Evolutionary conservation across 2,329 filamentous ascomycete genomes (phyloP), one percentile per base, ranked within the genome.

Genomic region (Dactylellina drechsleri): DNA sequence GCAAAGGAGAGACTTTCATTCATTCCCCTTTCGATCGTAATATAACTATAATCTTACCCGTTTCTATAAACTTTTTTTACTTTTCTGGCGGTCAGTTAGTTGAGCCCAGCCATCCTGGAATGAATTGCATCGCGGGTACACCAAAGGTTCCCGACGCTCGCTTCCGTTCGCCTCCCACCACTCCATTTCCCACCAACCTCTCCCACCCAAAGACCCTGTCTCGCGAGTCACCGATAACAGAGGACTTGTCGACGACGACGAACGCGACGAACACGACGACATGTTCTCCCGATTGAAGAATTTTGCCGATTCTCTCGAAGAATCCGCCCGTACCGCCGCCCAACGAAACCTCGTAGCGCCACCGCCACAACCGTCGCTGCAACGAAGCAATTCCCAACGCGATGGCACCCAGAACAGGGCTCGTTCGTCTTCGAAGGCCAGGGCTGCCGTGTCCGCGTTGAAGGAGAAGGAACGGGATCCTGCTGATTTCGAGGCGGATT

Each of bases 381-480:
- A 66, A 43, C 71, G 64, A 36, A 75, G 71, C 40, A 61, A 41
- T 40, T 64, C 71, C 8, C 59, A 61, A 31, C 72, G 66, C 60
- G 66, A 76, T 28, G 66, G 72, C 1, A 16, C 43, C 10, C 61
- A 41, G 20, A 45, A 60, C 18, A 40, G 65, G 20, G 15, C 65
- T 13, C 53, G 62, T 28, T 75, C 71, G 28, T 62, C 71, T 16
- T 62, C 71, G 47, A 75, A 64, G 59, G 52, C 64, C n/a, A 16
- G 72, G 54, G 71, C 57, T 58, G 54, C 72, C 23, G 72, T 71
- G 6, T 66, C 60, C 18, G 45, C 64, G 28, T 47, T 76, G 50
- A 71, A 70, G 41, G 71, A 76, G 43, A 53, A 62, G 49, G 72
- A 76, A 45, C 72, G 72, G 47, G 72, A 76, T 66, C 72, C 72